Evolutionary conservation across 257 asterid species (phyloP), one percentile per base, ranked within the genome.

Genomic region (Ilex asprella): DNA sequence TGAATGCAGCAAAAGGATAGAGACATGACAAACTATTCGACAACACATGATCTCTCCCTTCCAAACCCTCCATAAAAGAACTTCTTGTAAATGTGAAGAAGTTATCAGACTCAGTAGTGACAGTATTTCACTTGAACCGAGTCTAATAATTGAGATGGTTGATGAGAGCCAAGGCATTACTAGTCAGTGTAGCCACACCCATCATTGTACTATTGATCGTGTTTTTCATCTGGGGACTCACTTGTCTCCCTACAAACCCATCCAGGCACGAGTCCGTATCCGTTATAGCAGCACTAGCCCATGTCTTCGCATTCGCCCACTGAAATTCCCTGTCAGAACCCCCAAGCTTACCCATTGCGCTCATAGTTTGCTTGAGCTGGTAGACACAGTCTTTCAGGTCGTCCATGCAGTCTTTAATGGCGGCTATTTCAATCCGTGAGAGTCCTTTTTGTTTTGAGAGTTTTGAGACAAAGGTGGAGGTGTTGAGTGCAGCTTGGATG

Each of bases 221-320:
- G 56, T 43, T 71, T 82, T 54, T 84, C 63, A 80, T 67, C 12
- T 0, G 10, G 29, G 65, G 14, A 56, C 46, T 79, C 9, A 77
- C 76, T 31, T 69, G 74, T 60, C 72, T 51, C 0, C 21, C 82
- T 2, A 73, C 31, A 10, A 80, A 56, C 2, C 80, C 88, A 56
- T 88, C 95, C 47, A 75, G 51, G 65, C 96, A 84, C 2, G 95
- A 82, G 15, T 86, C 96, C 0, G 84, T 80, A 27, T 88, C 90
- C n/a, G 93, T 78, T 30, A 86, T 80, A 35, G 91, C 96, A 11
- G 95, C 85, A 73, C 96, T 86, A 4, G 87, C 95, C 51, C 79
- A 81, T 1, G 95, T 88, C 71, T 82, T 86, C 1, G 95, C 95
- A 39, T 75, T 86, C 16, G 85, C 60, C 81, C 87, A 82, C 55